Conservation (phyloP, 2,329 filamentous ascomycete species). For the Neobulgaria alba region DNA sequence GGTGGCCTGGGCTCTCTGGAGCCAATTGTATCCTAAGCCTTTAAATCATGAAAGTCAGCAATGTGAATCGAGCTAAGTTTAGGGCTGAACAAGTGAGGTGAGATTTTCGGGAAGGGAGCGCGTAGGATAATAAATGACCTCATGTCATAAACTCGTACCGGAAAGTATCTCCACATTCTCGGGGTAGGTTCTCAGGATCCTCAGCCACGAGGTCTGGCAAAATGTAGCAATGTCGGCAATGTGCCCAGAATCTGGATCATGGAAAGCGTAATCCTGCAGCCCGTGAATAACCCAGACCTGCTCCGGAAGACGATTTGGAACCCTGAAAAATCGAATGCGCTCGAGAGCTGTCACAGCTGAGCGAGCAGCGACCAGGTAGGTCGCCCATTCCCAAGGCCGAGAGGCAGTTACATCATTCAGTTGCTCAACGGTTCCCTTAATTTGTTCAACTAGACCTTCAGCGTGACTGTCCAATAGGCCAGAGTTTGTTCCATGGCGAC, state of each 20-base stretch:
- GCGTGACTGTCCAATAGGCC: slow-evolving; percentile 12
- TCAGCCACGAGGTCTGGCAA: slow-evolving; percentile 40
- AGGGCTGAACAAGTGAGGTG: no score
- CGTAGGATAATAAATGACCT: no score
- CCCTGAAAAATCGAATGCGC: slow-evolving; percentile 31
- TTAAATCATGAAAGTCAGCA: not conserved
- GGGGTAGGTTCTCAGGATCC: slow-evolving; percentile 36
- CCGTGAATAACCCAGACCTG: slow-evolving; percentile 35
- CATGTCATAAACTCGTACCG: slow-evolving; percentile 26
- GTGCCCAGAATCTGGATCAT: slow-evolving; percentile 38
- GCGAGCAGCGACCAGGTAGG: slow-evolving; percentile 31
- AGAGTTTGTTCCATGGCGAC: slow-evolving; percentile 4
- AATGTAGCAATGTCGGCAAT: slow-evolving; percentile 39
- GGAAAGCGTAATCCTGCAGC: slow-evolving; percentile 41
- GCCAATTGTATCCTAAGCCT: slow-evolving; percentile 34
- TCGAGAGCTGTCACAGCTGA: slow-evolving; percentile 33
- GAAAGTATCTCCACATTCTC: slow-evolving; percentile 35
- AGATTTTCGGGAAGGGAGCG: no score
- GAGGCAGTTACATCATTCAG: slow-evolving; percentile 22
- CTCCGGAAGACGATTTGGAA: slow-evolving; percentile 29
- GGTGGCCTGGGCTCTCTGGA: slow-evolving; percentile 40
- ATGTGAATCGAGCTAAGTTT: not conserved
- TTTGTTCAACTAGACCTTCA: slow-evolving; percentile 22
- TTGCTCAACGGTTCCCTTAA: slow-evolving; percentile 21
- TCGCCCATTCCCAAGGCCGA: slow-evolving; percentile 24